These are phyloP conservation scores for Paxillus rubicundulus DNA, from an alignment of 768 basidiomycete species.

Conservation along the genomic window DNA sequence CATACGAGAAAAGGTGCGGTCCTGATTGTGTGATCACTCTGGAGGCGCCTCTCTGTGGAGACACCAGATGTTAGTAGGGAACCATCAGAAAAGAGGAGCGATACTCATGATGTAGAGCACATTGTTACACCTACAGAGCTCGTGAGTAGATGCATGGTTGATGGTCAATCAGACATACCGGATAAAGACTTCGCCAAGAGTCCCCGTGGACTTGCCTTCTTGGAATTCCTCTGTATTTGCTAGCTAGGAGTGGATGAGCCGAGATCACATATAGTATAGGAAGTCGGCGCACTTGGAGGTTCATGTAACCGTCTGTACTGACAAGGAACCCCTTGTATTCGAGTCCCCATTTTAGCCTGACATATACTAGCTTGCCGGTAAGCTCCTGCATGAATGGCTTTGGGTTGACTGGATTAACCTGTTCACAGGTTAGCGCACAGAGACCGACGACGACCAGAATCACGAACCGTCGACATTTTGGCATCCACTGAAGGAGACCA, in stretches of 20 bases:
- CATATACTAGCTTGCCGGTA: constrained; percentile 94
- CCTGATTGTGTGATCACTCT: constrained; percentile 32
- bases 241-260: constrained; percentile 48
- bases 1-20: neutral
- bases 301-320: constrained; percentile 99
- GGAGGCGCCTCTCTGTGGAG: constrained; percentile 71
- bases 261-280: neutral
- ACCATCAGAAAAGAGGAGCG: constrained; percentile 1
- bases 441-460: neutral
- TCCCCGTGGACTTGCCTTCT: constrained; percentile 91
- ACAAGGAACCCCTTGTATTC: constrained; percentile 99
- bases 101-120: constrained; percentile 92
- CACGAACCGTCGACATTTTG: constrained; percentile 66
- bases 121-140: constrained; percentile 76
- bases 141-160: constrained; percentile 8
- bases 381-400: constrained; percentile 99
- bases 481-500: constrained; percentile 35
- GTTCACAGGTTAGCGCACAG: constrained; percentile 14
- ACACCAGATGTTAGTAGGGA: constrained; percentile 21
- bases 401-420: constrained; percentile 94
- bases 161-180: constrained; percentile 51
- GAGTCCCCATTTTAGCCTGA: constrained; percentile 96
- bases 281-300: constrained; percentile 73
- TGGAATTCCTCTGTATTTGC: constrained; percentile 99
- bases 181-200: constrained; percentile 98